phyloP scores from a whole-genome alignment of 2,329 filamentous ascomycete species.

The Sporothrix pseudoabietina region DNA sequence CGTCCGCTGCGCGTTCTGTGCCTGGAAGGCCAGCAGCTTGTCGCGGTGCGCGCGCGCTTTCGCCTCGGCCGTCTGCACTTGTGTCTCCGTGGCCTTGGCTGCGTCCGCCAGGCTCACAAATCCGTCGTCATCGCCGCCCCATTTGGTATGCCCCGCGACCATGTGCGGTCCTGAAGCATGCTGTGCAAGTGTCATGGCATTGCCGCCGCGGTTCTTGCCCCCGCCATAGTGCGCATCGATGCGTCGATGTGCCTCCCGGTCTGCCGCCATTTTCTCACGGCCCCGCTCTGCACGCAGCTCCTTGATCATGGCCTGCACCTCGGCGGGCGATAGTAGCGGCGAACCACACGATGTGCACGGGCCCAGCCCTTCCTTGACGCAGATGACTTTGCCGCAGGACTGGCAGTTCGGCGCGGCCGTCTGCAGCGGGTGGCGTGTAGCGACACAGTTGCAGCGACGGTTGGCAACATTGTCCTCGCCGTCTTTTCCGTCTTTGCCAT shows the following conservation, averaged over 20 bases:
- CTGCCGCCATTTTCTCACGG: conserved; percentile 78
- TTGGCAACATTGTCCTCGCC: conserved; percentile 54
- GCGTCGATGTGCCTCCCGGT: conserved; percentile 69
- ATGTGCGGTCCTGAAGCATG: conserved; percentile 28
- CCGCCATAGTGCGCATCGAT: conserved; percentile 58
- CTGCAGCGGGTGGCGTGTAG: conserved; percentile 81
- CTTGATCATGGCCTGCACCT: conserved; percentile 83
- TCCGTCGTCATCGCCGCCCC: conserved; percentile 41
- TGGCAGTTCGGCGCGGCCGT: conserved; percentile 92
- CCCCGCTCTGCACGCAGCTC: conserved; percentile 84
- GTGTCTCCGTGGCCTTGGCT: conserved; percentile 34
- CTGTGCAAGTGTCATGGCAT: conserved; percentile 35
- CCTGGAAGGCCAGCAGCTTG: conserved; percentile 77
- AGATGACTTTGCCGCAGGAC: conserved; percentile 91
- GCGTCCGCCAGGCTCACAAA: conserved; percentile 68
- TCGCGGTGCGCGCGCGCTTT: conserved; percentile 79
- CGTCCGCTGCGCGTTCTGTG: conserved; percentile 81
- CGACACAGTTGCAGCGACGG: conserved; percentile 84
- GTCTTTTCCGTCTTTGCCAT: neutral
- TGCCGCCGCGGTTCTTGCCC: conserved; percentile 38
- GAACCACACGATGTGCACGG: conserved; percentile 89
- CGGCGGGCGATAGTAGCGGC: conserved; percentile 68
- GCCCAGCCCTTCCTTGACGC: conserved; percentile 88
- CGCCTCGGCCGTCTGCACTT: conserved; percentile 58
- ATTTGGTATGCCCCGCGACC: conserved; percentile 33